Evolutionary conservation across 345 rosid genomes (phyloP).

Genomic region (Salix koriyanagi): DNA sequence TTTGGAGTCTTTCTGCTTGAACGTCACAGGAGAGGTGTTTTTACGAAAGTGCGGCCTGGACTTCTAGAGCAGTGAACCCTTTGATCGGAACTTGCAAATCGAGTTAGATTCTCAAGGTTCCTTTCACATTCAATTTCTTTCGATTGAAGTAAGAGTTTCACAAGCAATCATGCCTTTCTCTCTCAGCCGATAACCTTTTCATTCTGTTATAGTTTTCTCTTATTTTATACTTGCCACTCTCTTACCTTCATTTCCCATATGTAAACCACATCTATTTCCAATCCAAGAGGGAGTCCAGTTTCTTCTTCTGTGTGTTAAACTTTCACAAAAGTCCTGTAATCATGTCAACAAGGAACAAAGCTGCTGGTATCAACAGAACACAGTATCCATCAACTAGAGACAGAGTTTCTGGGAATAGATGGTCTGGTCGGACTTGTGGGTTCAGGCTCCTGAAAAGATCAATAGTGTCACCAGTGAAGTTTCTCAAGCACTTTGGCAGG

Average conservation of each 20-base stretch:
- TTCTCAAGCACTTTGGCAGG: conserved; percentile 45
- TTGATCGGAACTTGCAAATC: not conserved
- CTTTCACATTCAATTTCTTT: not conserved
- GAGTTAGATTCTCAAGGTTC: not conserved
- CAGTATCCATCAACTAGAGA: conserved; percentile 3
- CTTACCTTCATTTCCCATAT: not conserved
- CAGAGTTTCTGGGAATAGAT: conserved; percentile 15
- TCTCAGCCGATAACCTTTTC: not conserved
- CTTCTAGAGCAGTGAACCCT: not conserved
- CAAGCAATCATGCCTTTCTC: not conserved
- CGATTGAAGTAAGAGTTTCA: not conserved
- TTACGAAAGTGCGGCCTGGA: not conserved
- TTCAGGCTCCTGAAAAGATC: conserved; percentile 44
- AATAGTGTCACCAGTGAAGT: conserved; percentile 37
- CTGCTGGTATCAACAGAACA: conserved; percentile 11
- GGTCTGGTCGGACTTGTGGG: conserved; percentile 39
- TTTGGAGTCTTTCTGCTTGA: not conserved
- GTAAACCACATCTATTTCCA: not conserved
- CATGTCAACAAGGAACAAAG: conserved; percentile 33
- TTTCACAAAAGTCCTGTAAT: not conserved
- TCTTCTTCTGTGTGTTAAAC: not conserved
- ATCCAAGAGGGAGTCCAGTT: not conserved
- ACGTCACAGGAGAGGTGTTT: not conserved
- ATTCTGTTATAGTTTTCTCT: conserved; percentile 10
- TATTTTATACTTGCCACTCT: not conserved